Evolutionary conservation across 345 rosid genomes (phyloP).

Genomic region (Citrus maxima): DNA sequence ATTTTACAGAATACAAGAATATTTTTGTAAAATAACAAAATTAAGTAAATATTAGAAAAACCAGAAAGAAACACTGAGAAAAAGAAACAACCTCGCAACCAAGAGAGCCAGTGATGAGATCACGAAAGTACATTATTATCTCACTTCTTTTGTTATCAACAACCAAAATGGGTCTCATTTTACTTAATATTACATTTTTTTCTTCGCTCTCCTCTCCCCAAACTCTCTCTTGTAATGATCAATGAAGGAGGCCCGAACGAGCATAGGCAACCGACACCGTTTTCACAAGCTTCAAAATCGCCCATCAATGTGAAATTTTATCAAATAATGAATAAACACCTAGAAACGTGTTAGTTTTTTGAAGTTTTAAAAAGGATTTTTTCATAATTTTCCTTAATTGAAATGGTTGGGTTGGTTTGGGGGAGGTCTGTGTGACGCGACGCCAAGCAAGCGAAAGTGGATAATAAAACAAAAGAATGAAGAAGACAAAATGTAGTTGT

Average conservation of each 20-base stretch:
- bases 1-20: too few relatives aligned
- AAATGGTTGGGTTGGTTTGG: background rate
- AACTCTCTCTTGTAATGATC: conserved; percentile 13
- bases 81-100: conserved; percentile 21
- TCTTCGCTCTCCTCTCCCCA: conserved; percentile 22
- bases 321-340: background rate
- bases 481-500: background rate
- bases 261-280: background rate
- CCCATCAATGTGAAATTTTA: background rate
- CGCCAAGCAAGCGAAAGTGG: background rate
- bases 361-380: too few relatives aligned
- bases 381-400: background rate
- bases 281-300: conserved; percentile 11
- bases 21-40: too few relatives aligned
- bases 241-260: background rate
- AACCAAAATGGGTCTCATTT: conserved; percentile 26
- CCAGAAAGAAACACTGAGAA: background rate
- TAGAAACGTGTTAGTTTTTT: too few relatives aligned
- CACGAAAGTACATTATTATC: conserved; percentile 21
- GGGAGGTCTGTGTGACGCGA: background rate
- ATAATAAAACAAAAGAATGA: background rate
- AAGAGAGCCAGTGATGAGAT: conserved; percentile 20
- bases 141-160: conserved; percentile 18
- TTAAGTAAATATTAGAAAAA: too few relatives aligned
- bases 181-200: conserved; percentile 12